A percentile compares a stretch with the other conserved stretches of the same genome.
These are phyloP conservation scores for Exophiala lecanii-corni DNA, from an alignment of 2,329 filamentous ascomycete genomes.

Conservation along the genomic window DNA sequence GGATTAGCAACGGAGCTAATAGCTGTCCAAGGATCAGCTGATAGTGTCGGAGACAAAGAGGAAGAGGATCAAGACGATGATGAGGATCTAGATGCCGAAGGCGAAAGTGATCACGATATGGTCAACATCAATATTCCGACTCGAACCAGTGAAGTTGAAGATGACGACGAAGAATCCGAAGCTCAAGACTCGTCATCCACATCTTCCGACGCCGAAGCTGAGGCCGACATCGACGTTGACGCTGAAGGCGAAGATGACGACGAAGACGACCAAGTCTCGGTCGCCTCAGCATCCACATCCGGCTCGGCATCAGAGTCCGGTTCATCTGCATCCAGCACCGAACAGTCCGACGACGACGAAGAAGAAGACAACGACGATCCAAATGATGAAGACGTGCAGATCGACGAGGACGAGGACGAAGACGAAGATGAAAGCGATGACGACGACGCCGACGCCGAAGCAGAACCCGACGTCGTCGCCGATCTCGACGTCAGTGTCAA, in stretches of 20 bases:
- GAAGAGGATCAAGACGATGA: constrained; percentile 8
- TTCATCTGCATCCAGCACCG: neutral
- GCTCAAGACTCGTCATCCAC: neutral
- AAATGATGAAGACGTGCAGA: constrained; percentile 9
- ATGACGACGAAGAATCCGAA: constrained; percentile 8
- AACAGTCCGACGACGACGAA: constrained; percentile 6
- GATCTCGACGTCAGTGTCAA: neutral
- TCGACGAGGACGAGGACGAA: constrained; percentile 12
- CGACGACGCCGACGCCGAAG: constrained; percentile 9
- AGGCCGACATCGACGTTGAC: constrained; percentile 11
- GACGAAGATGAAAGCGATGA: constrained; percentile 6
- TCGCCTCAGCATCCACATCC: too few relatives aligned
- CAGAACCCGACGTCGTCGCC: neutral
- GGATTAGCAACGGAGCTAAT: neutral
- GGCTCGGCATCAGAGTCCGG: too few relatives aligned
- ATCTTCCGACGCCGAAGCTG: constrained; percentile 4
- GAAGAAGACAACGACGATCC: constrained; percentile 6
- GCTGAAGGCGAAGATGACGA: constrained; percentile 14
- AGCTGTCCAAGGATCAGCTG: neutral
- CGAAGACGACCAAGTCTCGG: constrained; percentile 12
- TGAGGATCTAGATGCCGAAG: constrained; percentile 11
- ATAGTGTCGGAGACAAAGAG: neutral
- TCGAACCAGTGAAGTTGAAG: constrained; percentile 21
- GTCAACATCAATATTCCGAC: constrained; percentile 7
- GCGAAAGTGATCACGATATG: constrained; percentile 5